Base-by-base conservation (phyloP, 805 yeast species). In the Debaryomyces prosopidis region DNA sequence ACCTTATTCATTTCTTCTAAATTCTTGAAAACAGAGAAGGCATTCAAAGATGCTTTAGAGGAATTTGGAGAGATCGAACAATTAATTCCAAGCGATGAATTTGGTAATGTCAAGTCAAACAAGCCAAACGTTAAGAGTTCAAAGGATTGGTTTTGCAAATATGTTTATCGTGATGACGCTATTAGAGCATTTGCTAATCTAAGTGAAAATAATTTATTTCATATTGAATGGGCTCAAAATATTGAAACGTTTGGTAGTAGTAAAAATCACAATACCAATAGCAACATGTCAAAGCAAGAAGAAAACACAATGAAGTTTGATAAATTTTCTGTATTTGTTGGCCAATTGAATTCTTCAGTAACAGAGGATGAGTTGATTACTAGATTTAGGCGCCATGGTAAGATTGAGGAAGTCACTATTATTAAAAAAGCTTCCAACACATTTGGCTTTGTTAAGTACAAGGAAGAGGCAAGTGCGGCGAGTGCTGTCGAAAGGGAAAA, bases 161-260 rank as follows among this genome's bases (percentile, higher is more conserved):
- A 82, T 68, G 86, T 82, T 1, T 88, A 78, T 61, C 79, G 96
- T 38, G 95, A 87, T 60, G 96, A 89, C 63, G 96, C 96, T 10
- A 87, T 88, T 37, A 76, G 87, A 57, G 95, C 96, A 0, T 89
- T 80, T 69, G 90, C 94, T 2, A 79, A 76, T 54, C 69, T 85
- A 49, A 77, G 85, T 52, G 73, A 76, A 11, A 77, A 76, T 38
- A 66, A 73, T 6, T 64, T 67, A n/a, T 81, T 82, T 76, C 68
- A 68, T 36, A 86, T 85, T 36, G 89, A 86, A 56, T 89, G 96
- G 96, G 89, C 94, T 0, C 91, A 88, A 65, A 89, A 89, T 58
- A 75, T 89, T 37, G 90, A 82, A 39, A 78, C 76, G 53, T 66
- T 62, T 31, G 60, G 58, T 55, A 12, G 33, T 10, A 38, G 35